These are phyloP conservation scores for Nicotiana otophora DNA, from an alignment of 257 asterid species.

Conservation along the genomic window DNA sequence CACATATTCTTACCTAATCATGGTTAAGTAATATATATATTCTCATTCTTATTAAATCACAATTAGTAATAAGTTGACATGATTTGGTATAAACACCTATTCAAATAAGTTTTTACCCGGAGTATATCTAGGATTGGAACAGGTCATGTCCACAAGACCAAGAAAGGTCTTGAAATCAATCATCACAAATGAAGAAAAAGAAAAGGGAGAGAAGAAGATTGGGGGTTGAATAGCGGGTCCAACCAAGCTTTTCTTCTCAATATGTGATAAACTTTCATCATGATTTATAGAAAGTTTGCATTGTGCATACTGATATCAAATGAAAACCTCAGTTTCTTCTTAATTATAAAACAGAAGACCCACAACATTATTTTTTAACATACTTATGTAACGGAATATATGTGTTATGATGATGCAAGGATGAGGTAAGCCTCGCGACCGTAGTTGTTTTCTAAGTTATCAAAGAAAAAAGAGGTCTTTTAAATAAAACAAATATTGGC, in stretches of 20 bases:
- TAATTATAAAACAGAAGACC: neutral
- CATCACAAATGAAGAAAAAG: conserved; percentile 9
- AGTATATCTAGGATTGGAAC: no score
- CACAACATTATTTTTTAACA: neutral
- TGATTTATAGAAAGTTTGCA: neutral
- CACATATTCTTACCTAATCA: no score
- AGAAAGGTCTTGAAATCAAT: neutral
- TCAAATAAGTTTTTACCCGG: no score
- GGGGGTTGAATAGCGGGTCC: neutral
- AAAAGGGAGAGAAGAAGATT: neutral
- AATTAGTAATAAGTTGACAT: no score
- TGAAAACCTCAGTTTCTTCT: neutral
- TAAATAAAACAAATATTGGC: neutral
- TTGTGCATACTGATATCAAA: neutral
- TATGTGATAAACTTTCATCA: conserved; percentile 5
- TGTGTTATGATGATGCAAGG: conserved; percentile 6
- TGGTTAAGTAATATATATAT: no score
- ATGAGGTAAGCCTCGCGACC: conserved; percentile 6
- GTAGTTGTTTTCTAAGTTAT: neutral
- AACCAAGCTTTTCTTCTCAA: neutral
- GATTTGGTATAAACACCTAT: no score
- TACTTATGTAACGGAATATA: neutral
- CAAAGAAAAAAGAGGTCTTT: neutral
- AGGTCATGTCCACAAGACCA: no score
- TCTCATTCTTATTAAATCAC: no score